Conservation (phyloP, 2,329 filamentous ascomycete species). For the Sclerotiophoma versabilis region DNA sequence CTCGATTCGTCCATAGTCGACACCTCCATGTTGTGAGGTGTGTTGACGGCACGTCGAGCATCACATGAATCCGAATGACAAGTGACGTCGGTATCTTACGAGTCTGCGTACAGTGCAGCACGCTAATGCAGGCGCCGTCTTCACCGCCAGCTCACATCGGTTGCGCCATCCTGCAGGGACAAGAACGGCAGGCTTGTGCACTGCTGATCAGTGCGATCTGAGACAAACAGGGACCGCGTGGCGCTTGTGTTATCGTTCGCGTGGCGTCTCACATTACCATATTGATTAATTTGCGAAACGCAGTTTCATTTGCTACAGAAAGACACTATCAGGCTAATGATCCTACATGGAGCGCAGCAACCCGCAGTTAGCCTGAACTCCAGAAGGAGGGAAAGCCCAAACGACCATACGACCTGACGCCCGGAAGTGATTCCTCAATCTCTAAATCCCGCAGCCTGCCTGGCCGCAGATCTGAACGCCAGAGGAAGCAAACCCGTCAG, state of each 20-base stretch:
- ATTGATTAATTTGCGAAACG: neutral
- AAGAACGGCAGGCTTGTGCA: slow-evolving; percentile 19
- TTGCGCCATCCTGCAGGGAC: slow-evolving; percentile 20
- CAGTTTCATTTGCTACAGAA: slow-evolving; percentile 19
- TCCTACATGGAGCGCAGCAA: slow-evolving; percentile 24
- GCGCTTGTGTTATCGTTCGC: neutral
- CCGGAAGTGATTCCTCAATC: slow-evolving; percentile 22
- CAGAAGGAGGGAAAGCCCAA: slow-evolving; percentile 1
- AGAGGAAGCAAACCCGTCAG: slow-evolving; percentile 29
- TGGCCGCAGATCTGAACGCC: slow-evolving; percentile 33
- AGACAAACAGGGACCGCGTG: neutral
- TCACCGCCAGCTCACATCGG: slow-evolving; percentile 7
- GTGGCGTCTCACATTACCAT: neutral
- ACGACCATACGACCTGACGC: slow-evolving; percentile 19
- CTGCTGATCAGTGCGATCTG: slow-evolving; percentile 16
- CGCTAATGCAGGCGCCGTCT: slow-evolving; percentile 28
- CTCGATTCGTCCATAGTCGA: slow-evolving; percentile 33
- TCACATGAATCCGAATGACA: slow-evolving; percentile 31
- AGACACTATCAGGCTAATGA: slow-evolving; percentile 20
- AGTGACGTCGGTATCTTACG: slow-evolving; percentile 38
- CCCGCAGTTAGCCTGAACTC: slow-evolving; percentile 7
- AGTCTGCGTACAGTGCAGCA: slow-evolving; percentile 31
- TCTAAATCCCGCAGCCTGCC: slow-evolving; percentile 26
- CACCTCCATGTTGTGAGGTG: slow-evolving; percentile 3
- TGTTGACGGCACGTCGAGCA: slow-evolving; percentile 22